phyloP scores from a whole-genome alignment of 768 basidiomycete genomes.

The Mycena rosella region DNA sequence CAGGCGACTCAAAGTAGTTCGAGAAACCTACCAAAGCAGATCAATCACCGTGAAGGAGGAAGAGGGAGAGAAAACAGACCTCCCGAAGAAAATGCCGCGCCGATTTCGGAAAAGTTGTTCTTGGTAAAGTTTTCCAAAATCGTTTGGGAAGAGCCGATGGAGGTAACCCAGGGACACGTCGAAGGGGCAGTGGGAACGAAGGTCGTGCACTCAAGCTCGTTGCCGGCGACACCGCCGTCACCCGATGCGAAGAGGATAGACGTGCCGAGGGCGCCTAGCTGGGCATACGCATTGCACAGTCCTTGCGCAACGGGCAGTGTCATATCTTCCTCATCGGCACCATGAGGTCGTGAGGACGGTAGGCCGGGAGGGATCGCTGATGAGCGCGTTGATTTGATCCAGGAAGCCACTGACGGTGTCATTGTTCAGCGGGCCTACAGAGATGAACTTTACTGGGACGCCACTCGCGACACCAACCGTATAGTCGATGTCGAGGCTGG shows the following conservation, averaged over 20 bases:
- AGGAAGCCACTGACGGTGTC: conserved; percentile 37
- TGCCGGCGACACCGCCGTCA: conserved; percentile 58
- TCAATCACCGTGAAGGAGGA: conserved; percentile 11
- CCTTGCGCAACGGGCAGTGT: conserved; percentile 53
- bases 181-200: conserved; percentile 33
- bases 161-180: conserved; percentile 40
- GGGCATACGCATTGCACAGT: conserved; percentile 57
- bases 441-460: conserved; percentile 44
- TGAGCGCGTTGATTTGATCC: conserved; percentile 32
- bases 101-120: conserved; percentile 26
- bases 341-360: conserved; percentile 22
- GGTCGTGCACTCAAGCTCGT: conserved; percentile 27
- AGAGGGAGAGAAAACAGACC: neutral
- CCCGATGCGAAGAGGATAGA: conserved; percentile 62
- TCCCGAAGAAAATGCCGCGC: conserved; percentile 24
- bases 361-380: conserved; percentile 8
- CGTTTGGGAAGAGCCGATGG: conserved; percentile 37
- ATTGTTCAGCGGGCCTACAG: conserved; percentile 38
- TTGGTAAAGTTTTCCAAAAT: conserved; percentile 33
- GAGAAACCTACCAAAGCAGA: conserved; percentile 47
- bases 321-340: conserved; percentile 41
- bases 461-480: conserved; percentile 48
- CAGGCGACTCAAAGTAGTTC: conserved; percentile 52
- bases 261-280: conserved; percentile 61
- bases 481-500: conserved; percentile 53